phyloP scores from a whole-genome alignment of 2,329 filamentous ascomycete genomes.

The Penicillium sp. region DNA sequence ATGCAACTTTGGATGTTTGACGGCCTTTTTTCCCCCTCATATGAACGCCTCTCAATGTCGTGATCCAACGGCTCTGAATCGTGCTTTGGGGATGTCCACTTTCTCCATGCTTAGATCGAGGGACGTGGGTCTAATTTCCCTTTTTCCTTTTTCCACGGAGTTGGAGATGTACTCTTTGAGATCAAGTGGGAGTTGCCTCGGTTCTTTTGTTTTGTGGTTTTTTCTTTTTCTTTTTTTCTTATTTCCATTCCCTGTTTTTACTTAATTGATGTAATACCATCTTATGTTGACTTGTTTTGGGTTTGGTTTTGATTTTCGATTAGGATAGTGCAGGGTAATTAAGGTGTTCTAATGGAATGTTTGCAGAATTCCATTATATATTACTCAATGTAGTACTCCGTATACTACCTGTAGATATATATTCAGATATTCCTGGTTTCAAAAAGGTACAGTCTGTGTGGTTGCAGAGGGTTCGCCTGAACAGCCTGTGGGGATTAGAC shows the following conservation, averaged over 20 bases:
- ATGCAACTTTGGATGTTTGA: neutral
- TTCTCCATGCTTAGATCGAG: constrained; percentile 2
- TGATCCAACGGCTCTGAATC: constrained; percentile 14
- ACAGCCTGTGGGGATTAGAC: neutral
- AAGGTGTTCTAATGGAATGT: constrained; percentile 24
- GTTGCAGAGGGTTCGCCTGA: neutral
- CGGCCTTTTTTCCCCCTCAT: neutral
- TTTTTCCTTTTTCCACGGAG: constrained; percentile 1
- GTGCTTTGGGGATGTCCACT: constrained; percentile 11
- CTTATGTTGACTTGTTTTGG: constrained; percentile 19
- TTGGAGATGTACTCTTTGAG: constrained; percentile 1
- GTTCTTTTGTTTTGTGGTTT: neutral
- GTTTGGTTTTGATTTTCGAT: neutral
- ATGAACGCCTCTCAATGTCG: constrained; percentile 11
- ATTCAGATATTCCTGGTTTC: neutral
- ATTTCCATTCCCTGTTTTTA: constrained; percentile 1
- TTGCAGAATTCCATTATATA: neutral
- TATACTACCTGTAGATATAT: too few species aligned
- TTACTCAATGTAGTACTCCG: neutral
- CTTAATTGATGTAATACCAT: constrained; percentile 29
- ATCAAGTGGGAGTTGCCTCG: neutral
- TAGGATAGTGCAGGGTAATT: constrained; percentile 17
- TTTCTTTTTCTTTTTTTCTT: constrained; percentile 1
- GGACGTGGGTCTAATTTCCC: constrained; percentile 2
- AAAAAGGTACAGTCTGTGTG: neutral